Conservation (phyloP, 768 basidiomycete genomes). For the Sporobolomyces pararoseus region DNA sequence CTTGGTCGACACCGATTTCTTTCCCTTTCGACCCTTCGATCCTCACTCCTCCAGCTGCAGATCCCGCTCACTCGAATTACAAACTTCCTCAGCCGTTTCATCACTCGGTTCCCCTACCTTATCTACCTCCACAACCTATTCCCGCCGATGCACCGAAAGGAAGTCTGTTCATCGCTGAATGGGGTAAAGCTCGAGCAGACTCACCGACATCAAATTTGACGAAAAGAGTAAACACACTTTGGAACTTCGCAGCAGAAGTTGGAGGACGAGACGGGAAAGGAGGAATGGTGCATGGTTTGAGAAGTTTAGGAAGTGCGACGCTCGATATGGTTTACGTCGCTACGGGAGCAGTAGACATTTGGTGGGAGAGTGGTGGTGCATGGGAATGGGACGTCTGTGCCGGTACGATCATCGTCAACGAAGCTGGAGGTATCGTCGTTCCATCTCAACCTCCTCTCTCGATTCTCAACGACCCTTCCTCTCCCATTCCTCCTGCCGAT, state of each 20-base stretch:
- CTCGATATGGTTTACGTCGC: conserved; percentile 43
- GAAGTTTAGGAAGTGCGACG: conserved; percentile 42
- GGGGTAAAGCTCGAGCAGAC: conserved; percentile 44
- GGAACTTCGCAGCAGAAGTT: conserved; percentile 43
- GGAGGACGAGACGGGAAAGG: conserved; percentile 40
- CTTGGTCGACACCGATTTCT: conserved; percentile 43
- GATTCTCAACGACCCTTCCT: conserved; percentile 2
- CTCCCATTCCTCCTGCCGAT: conserved; percentile 36
- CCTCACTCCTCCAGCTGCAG: conserved; percentile 3
- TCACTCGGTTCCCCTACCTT: conserved; percentile 41
- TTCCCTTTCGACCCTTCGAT: conserved; percentile 29
- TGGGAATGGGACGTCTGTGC: conserved; percentile 44
- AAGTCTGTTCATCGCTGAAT: conserved; percentile 43
- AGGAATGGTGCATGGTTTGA: conserved; percentile 44
- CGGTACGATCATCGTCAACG: conserved; percentile 29
- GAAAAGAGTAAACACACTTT: conserved; percentile 37
- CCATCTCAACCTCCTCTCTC: conserved; percentile 29
- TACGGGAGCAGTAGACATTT: conserved; percentile 42
- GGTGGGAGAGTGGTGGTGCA: conserved; percentile 39
- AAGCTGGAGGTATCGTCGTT: conserved; percentile 41
- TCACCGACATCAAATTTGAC: conserved; percentile 33
- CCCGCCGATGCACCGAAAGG: conserved; percentile 41
- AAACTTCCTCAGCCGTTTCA: conserved; percentile 22
- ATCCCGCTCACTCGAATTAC: conserved; percentile 4
- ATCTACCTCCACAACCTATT: conserved; percentile 34